These are phyloP conservation scores for Fusarium paranaense DNA, from an alignment of 2,329 filamentous ascomycete species.

Conservation along the genomic window DNA sequence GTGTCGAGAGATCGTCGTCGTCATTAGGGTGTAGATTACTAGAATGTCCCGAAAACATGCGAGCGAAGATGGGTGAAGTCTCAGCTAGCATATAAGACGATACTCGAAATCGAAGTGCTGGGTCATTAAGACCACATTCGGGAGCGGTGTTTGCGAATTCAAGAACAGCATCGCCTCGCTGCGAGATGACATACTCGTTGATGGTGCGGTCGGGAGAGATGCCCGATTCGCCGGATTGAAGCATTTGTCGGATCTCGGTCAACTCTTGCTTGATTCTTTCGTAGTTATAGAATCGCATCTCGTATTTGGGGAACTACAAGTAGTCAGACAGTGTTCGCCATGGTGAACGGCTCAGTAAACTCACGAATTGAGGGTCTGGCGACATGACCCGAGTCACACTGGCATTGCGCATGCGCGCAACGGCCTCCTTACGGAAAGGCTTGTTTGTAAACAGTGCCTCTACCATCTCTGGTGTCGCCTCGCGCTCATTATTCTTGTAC, in stretches of 20 bases:
- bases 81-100: conserved; percentile 63
- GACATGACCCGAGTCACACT: conserved; percentile 57
- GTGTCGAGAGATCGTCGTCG: conserved; percentile 50
- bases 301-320: conserved; percentile 56
- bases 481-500: conserved; percentile 59
- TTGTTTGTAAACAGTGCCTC: conserved; percentile 57
- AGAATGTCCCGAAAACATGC: conserved; percentile 55
- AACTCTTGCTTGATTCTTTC: conserved; percentile 58
- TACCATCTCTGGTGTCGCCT: conserved; percentile 56
- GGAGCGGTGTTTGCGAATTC: conserved; percentile 61
- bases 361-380: conserved; percentile 57
- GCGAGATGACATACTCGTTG: conserved; percentile 57
- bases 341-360: conserved; percentile 5
- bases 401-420: conserved; percentile 59
- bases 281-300: conserved; percentile 61
- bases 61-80: conserved; percentile 63
- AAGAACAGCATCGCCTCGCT: conserved; percentile 61
- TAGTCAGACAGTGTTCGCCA: conserved; percentile 16
- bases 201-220: conserved; percentile 54
- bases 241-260: conserved; percentile 52
- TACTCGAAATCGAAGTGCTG: conserved; percentile 62
- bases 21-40: conserved; percentile 49
- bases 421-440: conserved; percentile 55
- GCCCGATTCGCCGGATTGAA: conserved; percentile 55
- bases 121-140: conserved; percentile 48